Conservation (phyloP, 2,329 filamentous ascomycete species). For the Alternaria sp. region DNA sequence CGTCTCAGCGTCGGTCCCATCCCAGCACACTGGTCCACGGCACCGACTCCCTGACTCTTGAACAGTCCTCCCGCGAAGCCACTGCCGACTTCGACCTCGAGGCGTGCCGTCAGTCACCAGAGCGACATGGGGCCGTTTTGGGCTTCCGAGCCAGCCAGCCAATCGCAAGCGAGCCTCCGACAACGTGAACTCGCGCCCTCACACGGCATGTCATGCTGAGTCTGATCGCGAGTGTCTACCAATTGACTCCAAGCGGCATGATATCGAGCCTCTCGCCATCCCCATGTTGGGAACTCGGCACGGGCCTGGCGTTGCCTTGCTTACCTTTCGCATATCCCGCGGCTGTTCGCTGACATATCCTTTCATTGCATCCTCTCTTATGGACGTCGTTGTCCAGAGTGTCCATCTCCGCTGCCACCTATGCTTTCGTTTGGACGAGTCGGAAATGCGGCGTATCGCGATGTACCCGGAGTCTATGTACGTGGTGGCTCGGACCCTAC, state of each 20-base stretch:
- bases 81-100: constrained; percentile 8
- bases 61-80: background rate
- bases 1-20: background rate
- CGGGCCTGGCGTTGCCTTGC: constrained; percentile 6
- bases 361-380: constrained; percentile 5
- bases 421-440: constrained; percentile 38
- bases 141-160: constrained; percentile 6
- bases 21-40: constrained; percentile 24
- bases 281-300: background rate
- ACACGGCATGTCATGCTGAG: constrained; percentile 23
- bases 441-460: constrained; percentile 41
- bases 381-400: constrained; percentile 1
- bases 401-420: constrained; percentile 2
- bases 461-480: constrained; percentile 39
- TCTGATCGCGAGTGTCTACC: constrained; percentile 13
- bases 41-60: constrained; percentile 12
- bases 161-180: constrained; percentile 19
- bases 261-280: constrained; percentile 4
- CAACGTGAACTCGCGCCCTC: constrained; percentile 27
- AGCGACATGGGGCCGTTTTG: constrained; percentile 15
- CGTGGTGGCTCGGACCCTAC: background rate
- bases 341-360: constrained; percentile 8
- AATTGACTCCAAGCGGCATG: constrained; percentile 21
- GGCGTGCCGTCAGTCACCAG: constrained; percentile 16
- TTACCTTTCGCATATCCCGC: constrained; percentile 3